A percentile compares a stretch with the other conserved stretches of the same genome.
These are phyloP conservation scores for Trypanosoma theileri DNA, from an alignment of 208 protist species.

Conservation along the genomic window DNA sequence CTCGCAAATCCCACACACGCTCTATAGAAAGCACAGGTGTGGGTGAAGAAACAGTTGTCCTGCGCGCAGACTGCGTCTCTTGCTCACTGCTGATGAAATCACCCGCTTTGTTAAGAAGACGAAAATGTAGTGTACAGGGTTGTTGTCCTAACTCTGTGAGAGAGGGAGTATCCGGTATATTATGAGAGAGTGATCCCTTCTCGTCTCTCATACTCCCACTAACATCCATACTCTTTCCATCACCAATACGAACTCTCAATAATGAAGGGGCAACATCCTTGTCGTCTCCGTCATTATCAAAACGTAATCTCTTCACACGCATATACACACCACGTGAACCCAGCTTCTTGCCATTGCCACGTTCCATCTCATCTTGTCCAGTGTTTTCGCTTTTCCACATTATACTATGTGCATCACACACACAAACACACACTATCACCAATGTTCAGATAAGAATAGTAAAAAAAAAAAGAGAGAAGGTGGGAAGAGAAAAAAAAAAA, in stretches of 20 bases:
- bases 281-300: background rate
- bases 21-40: conserved; percentile 15
- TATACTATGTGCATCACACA: conserved; percentile 10
- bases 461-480: conserved; percentile 19
- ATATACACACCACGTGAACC: conserved; percentile 9
- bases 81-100: too few species aligned
- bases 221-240: conserved; percentile 7
- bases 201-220: background rate
- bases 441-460: background rate
- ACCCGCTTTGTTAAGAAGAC: conserved; percentile 7
- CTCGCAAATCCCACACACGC: conserved; percentile 21
- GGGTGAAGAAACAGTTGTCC: background rate
- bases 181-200: too few species aligned
- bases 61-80: too few species aligned
- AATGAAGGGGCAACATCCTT: conserved; percentile 9
- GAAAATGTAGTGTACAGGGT: conserved; percentile 6
- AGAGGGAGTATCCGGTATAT: too few species aligned
- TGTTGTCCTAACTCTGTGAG: background rate
- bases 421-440: background rate
- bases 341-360: background rate
- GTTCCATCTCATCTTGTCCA: background rate
- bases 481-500: too few species aligned
- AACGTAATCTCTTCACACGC: conserved; percentile 17
- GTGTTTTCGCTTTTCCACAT: background rate
- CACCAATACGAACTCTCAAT: conserved; percentile 11